These are phyloP conservation scores for Nepenthes alata DNA, from an alignment of 179 eudicot genomes.

Conservation along the genomic window DNA sequence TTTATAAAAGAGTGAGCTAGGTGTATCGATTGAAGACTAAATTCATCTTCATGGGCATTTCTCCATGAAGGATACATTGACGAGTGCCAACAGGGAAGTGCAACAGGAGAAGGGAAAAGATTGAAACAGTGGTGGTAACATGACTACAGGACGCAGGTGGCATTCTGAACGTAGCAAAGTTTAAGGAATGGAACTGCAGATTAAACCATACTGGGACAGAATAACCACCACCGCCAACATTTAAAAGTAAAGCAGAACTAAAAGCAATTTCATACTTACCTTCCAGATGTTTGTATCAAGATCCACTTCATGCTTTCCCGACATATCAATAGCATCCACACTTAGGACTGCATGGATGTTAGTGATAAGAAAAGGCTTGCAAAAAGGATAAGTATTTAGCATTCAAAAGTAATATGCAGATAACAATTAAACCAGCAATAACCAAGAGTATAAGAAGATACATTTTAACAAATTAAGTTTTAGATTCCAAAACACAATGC, in stretches of 20 bases:
- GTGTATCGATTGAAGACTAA: too few species aligned
- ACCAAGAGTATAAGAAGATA: not conserved
- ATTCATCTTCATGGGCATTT: too few species aligned
- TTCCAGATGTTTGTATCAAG: conserved; percentile 97
- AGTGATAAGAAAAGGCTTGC: not conserved
- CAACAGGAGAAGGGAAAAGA: too few species aligned
- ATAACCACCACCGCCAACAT: too few species aligned
- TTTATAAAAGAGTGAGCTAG: too few species aligned
- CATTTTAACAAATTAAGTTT: not conserved
- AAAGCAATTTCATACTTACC: conserved; percentile 27
- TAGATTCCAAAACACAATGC: conserved; percentile 12
- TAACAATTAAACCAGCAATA: not conserved
- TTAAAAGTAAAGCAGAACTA: not conserved
- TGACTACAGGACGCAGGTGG: too few species aligned
- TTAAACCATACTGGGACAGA: too few species aligned
- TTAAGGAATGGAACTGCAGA: too few species aligned
- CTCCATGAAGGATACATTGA: too few species aligned
- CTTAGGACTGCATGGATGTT: conserved; percentile 58
- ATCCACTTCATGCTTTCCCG: conserved; percentile 99
- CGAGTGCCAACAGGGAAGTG: too few species aligned
- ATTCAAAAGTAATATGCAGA: not conserved
- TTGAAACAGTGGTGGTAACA: too few species aligned
- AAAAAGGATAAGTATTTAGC: not conserved
- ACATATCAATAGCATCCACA: conserved; percentile 97
- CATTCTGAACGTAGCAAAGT: too few species aligned